Base-by-base conservation (phyloP, 148 eudicot genomes). In the Bassia scoparia region DNA sequence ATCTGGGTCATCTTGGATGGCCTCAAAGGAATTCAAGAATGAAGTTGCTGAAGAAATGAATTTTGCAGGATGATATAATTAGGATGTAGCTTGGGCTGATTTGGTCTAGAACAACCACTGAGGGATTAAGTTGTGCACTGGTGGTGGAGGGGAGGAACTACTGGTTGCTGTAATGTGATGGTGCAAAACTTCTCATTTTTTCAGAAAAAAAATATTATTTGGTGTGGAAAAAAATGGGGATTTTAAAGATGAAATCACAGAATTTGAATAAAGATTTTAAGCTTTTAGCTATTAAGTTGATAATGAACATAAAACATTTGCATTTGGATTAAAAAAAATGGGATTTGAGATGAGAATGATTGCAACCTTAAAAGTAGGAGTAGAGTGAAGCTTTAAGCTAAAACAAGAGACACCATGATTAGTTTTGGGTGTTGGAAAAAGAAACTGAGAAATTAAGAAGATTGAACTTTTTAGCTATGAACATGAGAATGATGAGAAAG, bases 31-130 rank as follows among this genome's bases (percentile, higher is more conserved):
- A 53, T 96, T 81, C 0, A 95, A 15, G 89, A 82, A 38, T 89
- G 98, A 18, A 89, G 89, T 67, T 91, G 74, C 97, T 3, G 93
- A 87, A 61, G 91, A 91, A 78, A 95, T 89, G 69, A 89, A 83
- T 23, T 88, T 80, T 17, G 98, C 88, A 95, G 78, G 12, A 91
- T 86, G 21, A 91, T 59, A 95, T 91, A 78, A 91, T 86, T 23
- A 94, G 67, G 0, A 91, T 84, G 15, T 91, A 72, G 16, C 84
- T 89, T 54, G 98, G 96, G 71, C 94, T 93, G 8, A 94, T 84
- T 75, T 82, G 68, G 59, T 84, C 84, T 18, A 87, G 49, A 68
- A 78, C 48, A 83, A 83, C 18, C 68, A n/a, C 80, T 50, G 79
- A n/a, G 3, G 0, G 85, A 6, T 53, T 73, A 23, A 31, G 62